Percentiles rank a stretch among this genome's conserved stretches.
phyloP scores from a whole-genome alignment of 2,329 filamentous ascomycete species.

The Setomelanomma holmii region DNA sequence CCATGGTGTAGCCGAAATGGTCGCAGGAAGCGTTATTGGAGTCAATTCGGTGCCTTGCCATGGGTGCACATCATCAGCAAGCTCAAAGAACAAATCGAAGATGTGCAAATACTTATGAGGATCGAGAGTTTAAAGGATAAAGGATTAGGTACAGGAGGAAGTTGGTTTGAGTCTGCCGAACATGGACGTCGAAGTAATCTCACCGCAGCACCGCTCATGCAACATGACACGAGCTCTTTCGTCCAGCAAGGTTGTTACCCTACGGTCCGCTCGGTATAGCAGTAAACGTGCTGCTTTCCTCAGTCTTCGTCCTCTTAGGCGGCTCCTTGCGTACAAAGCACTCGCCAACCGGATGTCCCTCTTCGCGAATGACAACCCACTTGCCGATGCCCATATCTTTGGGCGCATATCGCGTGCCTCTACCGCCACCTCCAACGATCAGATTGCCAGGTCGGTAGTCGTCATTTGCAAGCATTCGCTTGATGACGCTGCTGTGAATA shows the following conservation, averaged over 20 bases:
- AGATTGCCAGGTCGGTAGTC: conserved; percentile 79
- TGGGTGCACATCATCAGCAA: not conserved
- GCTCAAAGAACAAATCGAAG: not conserved
- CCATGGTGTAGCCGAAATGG: no score
- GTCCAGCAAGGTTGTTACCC: conserved; percentile 5
- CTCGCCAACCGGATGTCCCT: conserved; percentile 73
- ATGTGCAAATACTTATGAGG: not conserved
- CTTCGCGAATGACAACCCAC: conserved; percentile 70
- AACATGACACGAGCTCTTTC: conserved; percentile 1
- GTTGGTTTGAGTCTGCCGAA: no score
- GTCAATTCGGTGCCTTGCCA: no score
- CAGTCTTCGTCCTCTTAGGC: conserved; percentile 26
- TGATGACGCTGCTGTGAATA: conserved; percentile 77
- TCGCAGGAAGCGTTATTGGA: no score
- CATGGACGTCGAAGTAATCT: not conserved
- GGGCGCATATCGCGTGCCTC: conserved; percentile 70
- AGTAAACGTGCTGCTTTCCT: conserved; percentile 4
- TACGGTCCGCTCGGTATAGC: conserved; percentile 1
- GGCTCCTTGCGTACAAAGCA: conserved; percentile 61
- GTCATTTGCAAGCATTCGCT: conserved; percentile 69
- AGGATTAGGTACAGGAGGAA: not conserved
- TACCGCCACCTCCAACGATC: conserved; percentile 78
- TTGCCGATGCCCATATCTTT: conserved; percentile 71
- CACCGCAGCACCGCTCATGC: not conserved
- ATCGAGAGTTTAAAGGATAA: not conserved